These are phyloP conservation scores for Collybiopsis confluens DNA, from an alignment of 768 basidiomycete genomes.

Conservation along the genomic window DNA sequence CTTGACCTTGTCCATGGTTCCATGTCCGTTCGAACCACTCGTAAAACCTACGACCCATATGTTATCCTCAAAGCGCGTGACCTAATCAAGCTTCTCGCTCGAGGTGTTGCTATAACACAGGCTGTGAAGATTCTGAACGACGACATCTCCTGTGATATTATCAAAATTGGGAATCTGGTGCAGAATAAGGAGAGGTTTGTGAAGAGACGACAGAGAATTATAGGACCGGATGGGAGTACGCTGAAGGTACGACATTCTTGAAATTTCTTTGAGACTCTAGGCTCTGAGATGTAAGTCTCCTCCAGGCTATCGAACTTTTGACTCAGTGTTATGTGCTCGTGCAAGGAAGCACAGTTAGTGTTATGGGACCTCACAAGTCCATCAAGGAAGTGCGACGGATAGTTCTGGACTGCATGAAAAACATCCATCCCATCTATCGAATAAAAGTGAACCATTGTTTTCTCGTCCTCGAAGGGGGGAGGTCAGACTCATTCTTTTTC, in stretches of 20 bases:
- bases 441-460: slow-evolving; percentile 70
- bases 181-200: slow-evolving; percentile 96
- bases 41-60: slow-evolving; percentile 97
- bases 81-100: slow-evolving; percentile 90
- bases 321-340: slow-evolving; percentile 97
- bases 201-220: slow-evolving; percentile 92
- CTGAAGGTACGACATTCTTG: slow-evolving; percentile 64
- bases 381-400: slow-evolving; percentile 96
- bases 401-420: slow-evolving; percentile 99
- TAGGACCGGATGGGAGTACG: slow-evolving; percentile 96
- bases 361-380: slow-evolving; percentile 94
- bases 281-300: not conserved
- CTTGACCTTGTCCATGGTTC: slow-evolving; percentile 95
- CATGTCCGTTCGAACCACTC: slow-evolving; percentile 95
- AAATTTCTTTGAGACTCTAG: too few relatives aligned
- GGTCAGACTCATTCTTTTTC: slow-evolving; percentile 3
- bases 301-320: slow-evolving; percentile 90
- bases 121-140: slow-evolving; percentile 91
- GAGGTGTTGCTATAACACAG: slow-evolving; percentile 82
- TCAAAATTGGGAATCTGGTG: slow-evolving; percentile 93
- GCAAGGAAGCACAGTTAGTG: slow-evolving; percentile 96
- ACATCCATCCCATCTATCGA: slow-evolving; percentile 97
- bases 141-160: slow-evolving; percentile 89
- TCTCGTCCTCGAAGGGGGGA: too few relatives aligned
- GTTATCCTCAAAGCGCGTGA: slow-evolving; percentile 95